Base-by-base conservation (phyloP, 257 asterid species). In the Solanum virginianum region DNA sequence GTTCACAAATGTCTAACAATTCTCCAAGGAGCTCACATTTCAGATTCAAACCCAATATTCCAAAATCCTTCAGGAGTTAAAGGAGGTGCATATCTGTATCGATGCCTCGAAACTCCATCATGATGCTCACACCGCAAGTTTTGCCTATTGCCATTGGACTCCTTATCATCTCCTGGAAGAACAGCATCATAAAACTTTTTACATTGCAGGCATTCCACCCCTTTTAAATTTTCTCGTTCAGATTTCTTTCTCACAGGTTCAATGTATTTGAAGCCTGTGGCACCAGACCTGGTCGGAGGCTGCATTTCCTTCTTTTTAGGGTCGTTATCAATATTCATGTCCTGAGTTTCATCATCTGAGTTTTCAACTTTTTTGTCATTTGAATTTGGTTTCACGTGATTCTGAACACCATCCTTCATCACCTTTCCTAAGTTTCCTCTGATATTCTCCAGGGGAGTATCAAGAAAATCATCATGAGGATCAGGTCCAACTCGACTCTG, bases 51-150 rank as follows among this genome's bases (percentile, higher is more conserved):
- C 54, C 98, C 98, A 84, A 95, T 93, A 89, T 97, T 94, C 98
- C 98, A 97, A 87, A 97, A 97, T 80, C 99, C 99, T 88, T 95
- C 98, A 47, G 98, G 99, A 86, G 99, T 95, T 43, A 68, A 90
- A 84, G 99, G 99, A 88, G 98, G 99, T 75, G 93, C 98, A 75
- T 94, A 95, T 92, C 91, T 92, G 70, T 94, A 97, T 57, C 99
- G 95, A 90, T 97, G 99, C 90, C 98, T 90, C 29, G 99, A 97
- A 80, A 95, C 99, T 85, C 97, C 98, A 41, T 94, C 96, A 32
- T 95, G 97, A 91, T 94, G 99, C 91, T 97, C 99, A 80, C 99
- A 97, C 7, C 95, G 94, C 15, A 88, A 70, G 72, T 84, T 89
- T 80, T 93, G 91, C 87, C 85, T 87, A 80, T 84, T 89, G 43